Evolutionary conservation across 164 flowering plant genomes (phyloP).

Genomic region (Sedum album): DNA sequence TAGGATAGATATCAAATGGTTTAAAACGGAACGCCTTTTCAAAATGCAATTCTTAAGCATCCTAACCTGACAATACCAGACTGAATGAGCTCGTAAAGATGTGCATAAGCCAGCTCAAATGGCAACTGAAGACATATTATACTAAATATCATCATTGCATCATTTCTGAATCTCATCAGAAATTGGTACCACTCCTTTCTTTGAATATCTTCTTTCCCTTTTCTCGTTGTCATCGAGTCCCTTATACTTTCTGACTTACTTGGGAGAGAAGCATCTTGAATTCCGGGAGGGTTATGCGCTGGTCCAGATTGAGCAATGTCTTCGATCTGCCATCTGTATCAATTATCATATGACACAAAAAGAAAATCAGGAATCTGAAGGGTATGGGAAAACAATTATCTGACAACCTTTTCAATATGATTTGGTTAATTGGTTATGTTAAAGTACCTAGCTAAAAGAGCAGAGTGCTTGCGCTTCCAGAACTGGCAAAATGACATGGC

Average conservation of each 20-base stretch:
- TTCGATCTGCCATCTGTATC: slow-evolving; percentile 59
- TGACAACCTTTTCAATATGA: neutral
- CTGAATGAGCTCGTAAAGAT: slow-evolving; percentile 56
- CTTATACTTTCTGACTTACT: slow-evolving; percentile 26
- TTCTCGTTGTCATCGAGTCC: slow-evolving; percentile 12
- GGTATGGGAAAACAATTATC: neutral
- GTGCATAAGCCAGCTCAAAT: slow-evolving; percentile 91
- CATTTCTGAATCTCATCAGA: slow-evolving; percentile 74
- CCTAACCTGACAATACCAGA: slow-evolving; percentile 44
- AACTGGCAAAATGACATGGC: slow-evolving; percentile 82
- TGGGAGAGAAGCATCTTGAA: slow-evolving; percentile 31
- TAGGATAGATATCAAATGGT: too few relatives aligned
- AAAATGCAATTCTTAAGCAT: neutral
- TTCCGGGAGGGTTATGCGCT: slow-evolving; percentile 30
- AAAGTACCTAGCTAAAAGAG: slow-evolving; percentile 71
- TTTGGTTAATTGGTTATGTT: neutral
- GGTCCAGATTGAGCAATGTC: slow-evolving; percentile 29
- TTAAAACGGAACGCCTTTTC: neutral
- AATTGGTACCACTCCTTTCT: slow-evolving; percentile 74
- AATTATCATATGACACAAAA: neutral
- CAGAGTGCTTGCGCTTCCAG: slow-evolving; percentile 92
- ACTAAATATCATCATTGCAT: slow-evolving; percentile 59
- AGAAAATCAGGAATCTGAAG: neutral
- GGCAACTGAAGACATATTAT: slow-evolving; percentile 92
- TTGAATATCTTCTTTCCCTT: slow-evolving; percentile 52